phyloP scores from a whole-genome alignment of 2,329 filamentous ascomycete genomes.

The Pseudogymnoascus sp. region DNA sequence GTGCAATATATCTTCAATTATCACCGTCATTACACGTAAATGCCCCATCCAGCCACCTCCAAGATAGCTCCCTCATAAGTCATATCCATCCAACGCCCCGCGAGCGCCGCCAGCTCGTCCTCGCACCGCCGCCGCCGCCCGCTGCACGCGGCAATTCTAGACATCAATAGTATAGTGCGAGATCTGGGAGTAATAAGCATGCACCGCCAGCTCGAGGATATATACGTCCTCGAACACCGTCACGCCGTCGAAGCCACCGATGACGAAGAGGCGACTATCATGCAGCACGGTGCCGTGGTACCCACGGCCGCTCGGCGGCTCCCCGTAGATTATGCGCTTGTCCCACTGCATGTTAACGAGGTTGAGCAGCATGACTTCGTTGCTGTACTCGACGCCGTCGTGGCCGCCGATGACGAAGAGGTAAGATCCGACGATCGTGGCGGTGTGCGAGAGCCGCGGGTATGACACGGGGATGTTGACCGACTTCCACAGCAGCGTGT shows the following conservation, averaged over 20 bases:
- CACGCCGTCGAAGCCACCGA: constrained; percentile 60
- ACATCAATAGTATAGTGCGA: constrained; percentile 65
- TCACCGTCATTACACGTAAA: constrained; percentile 8
- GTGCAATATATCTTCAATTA: constrained; percentile 5
- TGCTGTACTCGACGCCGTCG: constrained; percentile 62
- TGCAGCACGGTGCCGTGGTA: constrained; percentile 61
- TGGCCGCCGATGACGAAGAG: constrained; percentile 64
- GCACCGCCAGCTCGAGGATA: constrained; percentile 60
- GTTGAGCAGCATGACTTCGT: constrained; percentile 61
- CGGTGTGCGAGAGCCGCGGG: constrained; percentile 59
- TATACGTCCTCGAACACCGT: constrained; percentile 63
- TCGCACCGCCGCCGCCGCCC: not conserved
- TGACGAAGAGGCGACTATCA: constrained; percentile 55
- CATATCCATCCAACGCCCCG: not conserved
- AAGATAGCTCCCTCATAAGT: constrained; percentile 4
- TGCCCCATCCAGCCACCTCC: not conserved
- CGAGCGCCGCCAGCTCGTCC: not conserved
- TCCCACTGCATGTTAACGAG: constrained; percentile 71
- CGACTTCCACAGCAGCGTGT: constrained; percentile 50
- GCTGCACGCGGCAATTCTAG: constrained; percentile 25
- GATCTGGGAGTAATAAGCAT: constrained; percentile 67
- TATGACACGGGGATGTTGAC: constrained; percentile 52
- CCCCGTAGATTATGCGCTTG: constrained; percentile 55
- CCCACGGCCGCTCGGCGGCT: constrained; percentile 54
- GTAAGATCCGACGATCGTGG: constrained; percentile 62